phyloP scores from a whole-genome alignment of 2,329 filamentous ascomycete genomes.

The Samsoniella hepiali region DNA sequence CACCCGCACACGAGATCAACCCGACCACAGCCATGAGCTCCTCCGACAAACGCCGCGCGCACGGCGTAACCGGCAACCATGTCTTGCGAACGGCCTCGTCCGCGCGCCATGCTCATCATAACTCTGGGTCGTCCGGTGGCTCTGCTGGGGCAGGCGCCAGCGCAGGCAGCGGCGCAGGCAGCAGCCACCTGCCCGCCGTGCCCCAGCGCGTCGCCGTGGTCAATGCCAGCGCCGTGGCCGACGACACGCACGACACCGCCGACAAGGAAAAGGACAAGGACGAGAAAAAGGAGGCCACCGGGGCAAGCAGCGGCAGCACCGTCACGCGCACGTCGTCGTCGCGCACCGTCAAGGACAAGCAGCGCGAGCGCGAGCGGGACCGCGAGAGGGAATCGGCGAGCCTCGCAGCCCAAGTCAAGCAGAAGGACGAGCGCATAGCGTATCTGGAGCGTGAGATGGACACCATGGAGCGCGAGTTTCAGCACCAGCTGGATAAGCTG shows the following conservation, averaged over 20 bases:
- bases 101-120: conserved; percentile 4
- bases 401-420: conserved; percentile 34
- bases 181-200: conserved; percentile 28
- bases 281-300: conserved; percentile 22
- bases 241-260: conserved; percentile 28
- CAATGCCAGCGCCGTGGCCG: conserved; percentile 24
- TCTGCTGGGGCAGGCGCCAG: conserved; percentile 22
- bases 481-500: conserved; percentile 50
- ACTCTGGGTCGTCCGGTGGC: conserved; percentile 18
- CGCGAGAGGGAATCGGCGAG: conserved; percentile 27
- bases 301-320: conserved; percentile 24
- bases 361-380: conserved; percentile 22
- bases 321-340: conserved; percentile 7
- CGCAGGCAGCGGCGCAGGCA: conserved; percentile 30
- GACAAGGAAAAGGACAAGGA: conserved; percentile 28
- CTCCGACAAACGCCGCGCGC: conserved; percentile 44
- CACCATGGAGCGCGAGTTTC: conserved; percentile 53
- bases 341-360: conserved; percentile 9
- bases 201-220: conserved; percentile 32
- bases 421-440: conserved; percentile 52
- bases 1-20: neutral
- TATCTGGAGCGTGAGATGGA: conserved; percentile 51
- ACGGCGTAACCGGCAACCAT: conserved; percentile 24
- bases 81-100: conserved; percentile 24
- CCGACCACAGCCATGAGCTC: conserved; percentile 34